A percentile compares a stretch with the other conserved stretches of the same genome.
phyloP scores from a whole-genome alignment of 495 filamentous ascomycete genomes.

The Ascodesmis nigricans region DNA sequence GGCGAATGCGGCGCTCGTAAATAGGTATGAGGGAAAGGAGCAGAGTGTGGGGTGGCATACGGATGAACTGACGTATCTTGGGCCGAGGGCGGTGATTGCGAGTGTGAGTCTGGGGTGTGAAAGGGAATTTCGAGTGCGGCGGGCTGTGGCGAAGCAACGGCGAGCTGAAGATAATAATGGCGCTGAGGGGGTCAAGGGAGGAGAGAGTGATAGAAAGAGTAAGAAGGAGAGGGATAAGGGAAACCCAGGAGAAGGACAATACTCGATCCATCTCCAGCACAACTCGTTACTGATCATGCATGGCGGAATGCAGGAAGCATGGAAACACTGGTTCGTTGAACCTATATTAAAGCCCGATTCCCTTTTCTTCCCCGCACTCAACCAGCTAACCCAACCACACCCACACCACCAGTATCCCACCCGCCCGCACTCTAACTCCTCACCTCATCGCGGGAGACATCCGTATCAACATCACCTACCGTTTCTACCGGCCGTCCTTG shows the following conservation, averaged over 20 bases:
- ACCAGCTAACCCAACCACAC: not conserved
- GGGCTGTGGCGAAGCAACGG: conserved; percentile 24
- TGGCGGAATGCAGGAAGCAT: conserved; percentile 66
- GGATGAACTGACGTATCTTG: conserved; percentile 83
- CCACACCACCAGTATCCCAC: conserved; percentile 44
- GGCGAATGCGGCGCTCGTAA: conserved; percentile 81
- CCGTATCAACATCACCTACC: conserved; percentile 85
- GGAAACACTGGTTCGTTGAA: conserved; percentile 70
- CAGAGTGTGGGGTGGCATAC: conserved; percentile 80
- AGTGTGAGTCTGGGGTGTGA: conserved; percentile 75
- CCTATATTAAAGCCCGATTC: conserved; percentile 20
- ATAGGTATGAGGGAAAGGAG: conserved; percentile 61
- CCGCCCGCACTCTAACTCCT: conserved; percentile 49
- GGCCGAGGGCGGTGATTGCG: conserved; percentile 69
- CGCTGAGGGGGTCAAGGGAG: conserved; percentile 27
- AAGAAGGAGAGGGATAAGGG: conserved; percentile 22
- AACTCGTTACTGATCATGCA: conserved; percentile 90
- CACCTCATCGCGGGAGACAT: conserved; percentile 61
- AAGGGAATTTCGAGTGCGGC: conserved; percentile 71
- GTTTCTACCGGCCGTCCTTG: conserved; percentile 54
- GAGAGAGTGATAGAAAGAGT: conserved; percentile 14
- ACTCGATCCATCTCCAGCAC: conserved; percentile 78
- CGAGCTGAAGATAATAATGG: too few species aligned
- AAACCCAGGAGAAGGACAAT: conserved; percentile 51
- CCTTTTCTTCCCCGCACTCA: not conserved